Conservation (phyloP, 768 basidiomycete species). For the Thelephora ganbajun region DNA sequence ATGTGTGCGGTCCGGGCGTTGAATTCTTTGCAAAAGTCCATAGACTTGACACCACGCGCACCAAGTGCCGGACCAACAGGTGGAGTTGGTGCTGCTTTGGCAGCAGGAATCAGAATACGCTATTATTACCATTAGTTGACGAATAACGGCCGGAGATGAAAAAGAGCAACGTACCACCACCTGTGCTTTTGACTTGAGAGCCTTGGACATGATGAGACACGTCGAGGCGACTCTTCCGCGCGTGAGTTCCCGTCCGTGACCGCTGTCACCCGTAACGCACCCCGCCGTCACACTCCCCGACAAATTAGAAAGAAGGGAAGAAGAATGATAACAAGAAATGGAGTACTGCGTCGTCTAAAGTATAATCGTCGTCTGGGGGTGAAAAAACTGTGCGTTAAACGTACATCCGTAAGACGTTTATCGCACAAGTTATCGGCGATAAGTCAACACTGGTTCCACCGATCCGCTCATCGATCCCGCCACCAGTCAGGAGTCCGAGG, state of each 20-base stretch:
- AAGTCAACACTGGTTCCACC: too few species aligned
- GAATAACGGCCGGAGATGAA: conserved; percentile 1
- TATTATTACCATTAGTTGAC: conserved; percentile 15
- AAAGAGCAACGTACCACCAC: conserved; percentile 45
- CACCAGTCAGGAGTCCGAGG: too few species aligned
- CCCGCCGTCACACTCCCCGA: too few species aligned
- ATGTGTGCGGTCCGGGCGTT: conserved; percentile 93
- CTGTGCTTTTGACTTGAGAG: conserved; percentile 49
- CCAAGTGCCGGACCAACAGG: conserved; percentile 96
- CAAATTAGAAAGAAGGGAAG: background rate
- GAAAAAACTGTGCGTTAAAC: too few species aligned
- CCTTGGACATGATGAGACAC: conserved; percentile 46
- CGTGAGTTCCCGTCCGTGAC: too few species aligned
- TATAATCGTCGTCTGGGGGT: too few species aligned
- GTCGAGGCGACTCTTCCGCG: too few species aligned
- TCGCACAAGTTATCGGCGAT: too few species aligned
- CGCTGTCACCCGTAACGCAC: too few species aligned
- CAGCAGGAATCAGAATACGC: conserved; percentile 83
- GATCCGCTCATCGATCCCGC: too few species aligned
- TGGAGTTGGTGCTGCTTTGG: conserved; percentile 91
- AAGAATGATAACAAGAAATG: background rate
- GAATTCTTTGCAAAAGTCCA: conserved; percentile 99
- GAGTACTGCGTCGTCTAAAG: background rate
- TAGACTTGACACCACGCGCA: conserved; percentile 95
- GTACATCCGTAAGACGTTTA: too few species aligned